Percentiles rank a stretch among this genome's conserved stretches.
Evolutionary conservation across 2,329 filamentous ascomycete species (phyloP).

Genomic region (Rugonectria rugulosa): DNA sequence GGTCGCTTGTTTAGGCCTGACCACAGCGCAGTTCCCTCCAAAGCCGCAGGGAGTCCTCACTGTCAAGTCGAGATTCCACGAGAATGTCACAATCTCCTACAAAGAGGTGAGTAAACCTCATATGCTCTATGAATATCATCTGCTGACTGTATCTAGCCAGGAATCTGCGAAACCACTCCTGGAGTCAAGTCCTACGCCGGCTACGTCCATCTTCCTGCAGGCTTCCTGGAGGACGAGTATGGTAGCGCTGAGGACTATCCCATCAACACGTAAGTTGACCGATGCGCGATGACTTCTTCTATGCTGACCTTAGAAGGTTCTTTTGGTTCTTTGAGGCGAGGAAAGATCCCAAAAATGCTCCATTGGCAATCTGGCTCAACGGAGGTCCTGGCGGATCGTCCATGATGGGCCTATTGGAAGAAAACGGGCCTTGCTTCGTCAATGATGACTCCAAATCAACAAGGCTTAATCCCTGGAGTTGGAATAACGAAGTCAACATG

Average conservation of each 20-base stretch:
- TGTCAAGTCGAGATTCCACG: conserved; percentile 25
- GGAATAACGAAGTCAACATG: conserved; percentile 63
- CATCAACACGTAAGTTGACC: conserved; percentile 22
- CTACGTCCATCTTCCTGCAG: conserved; percentile 55
- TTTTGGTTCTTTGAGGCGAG: conserved; percentile 42
- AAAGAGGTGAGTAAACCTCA: conserved; percentile 20
- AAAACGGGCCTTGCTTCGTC: conserved; percentile 59
- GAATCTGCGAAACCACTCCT: conserved; percentile 54
- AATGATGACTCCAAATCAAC: conserved; percentile 59
- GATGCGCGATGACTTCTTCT: too few species aligned
- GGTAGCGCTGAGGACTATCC: conserved; percentile 20
- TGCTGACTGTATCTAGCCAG: conserved; percentile 50
- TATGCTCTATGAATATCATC: too few species aligned
- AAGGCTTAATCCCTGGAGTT: conserved; percentile 66
- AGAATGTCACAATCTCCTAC: conserved; percentile 29
- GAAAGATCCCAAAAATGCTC: conserved; percentile 35
- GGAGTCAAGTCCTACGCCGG: conserved; percentile 52
- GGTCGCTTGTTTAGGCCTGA: conserved; percentile 4
- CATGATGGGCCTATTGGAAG: conserved; percentile 30
- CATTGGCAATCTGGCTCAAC: conserved; percentile 64
- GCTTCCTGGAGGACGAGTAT: conserved; percentile 17
- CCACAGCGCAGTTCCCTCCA: conserved; percentile 33
- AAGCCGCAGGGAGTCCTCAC: conserved; percentile 24
- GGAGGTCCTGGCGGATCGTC: conserved; percentile 61
- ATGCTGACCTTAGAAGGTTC: conserved; percentile 21